Evolutionary conservation across 768 basidiomycete species (phyloP), one percentile per base, ranked within the genome.

Genomic region (Tricholoma hemisulphureum): DNA sequence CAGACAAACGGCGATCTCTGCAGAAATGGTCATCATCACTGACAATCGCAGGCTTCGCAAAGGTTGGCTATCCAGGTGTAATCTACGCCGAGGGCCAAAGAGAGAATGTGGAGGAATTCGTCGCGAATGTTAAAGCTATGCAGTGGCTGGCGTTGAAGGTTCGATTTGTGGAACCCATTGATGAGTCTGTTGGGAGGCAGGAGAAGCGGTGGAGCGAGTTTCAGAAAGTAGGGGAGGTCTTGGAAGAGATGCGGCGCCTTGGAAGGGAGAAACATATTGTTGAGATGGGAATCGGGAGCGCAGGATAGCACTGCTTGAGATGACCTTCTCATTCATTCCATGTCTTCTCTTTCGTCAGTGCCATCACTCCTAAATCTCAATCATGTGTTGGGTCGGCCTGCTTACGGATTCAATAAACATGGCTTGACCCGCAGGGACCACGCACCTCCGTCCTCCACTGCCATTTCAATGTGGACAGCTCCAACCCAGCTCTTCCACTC

Each of bases 101-200:
- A 41, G 70, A 76, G 7, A 72, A 80, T 48, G 73, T 90, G 11
- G 80, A 85, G 63, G 83, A 86, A 61, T 89, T 89, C 61, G 81
- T 88, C 1, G 72, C 67, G 18, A 86, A 85, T 52, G 80, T 91
- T 55, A 89, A 86, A 65, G 79, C 75, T 18, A 89, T 90, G 88
- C 87, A 90, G 64, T 91, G 89, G 90, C 74, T 91, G 0, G 89
- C 89, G 9, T 69, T 91, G 59, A 77, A 80, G 55, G 71, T 88
- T 5, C 70, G 89, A 21, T 87, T 89, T 63, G 66, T 84, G 18
- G 86, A 88, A 63, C 72, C 79, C 11, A 37, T 80, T 16, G 58
- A 60, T 48, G 26, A 50, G 21, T 62, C 21, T 55, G 43, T 31
- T 56, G 54, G 11, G 1, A 26, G 29, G 18, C n/a, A 49, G 16